Evolutionary conservation across 345 rosid species (phyloP).

Genomic region (Psidium friedrichsthalianum): DNA sequence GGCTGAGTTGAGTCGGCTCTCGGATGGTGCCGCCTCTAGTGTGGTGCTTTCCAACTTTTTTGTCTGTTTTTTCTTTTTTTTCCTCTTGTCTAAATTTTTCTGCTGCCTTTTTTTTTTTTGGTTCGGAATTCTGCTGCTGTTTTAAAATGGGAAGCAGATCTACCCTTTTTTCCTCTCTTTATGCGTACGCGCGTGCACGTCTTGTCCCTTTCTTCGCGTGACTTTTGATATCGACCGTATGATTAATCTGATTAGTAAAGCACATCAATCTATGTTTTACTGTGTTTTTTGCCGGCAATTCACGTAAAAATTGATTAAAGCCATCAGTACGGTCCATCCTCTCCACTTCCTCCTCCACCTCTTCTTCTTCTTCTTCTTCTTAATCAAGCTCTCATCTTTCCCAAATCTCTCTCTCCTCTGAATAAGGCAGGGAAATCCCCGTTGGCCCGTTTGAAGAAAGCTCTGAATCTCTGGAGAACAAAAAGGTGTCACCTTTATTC

Average conservation of each 20-base stretch:
- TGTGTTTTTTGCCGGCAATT: background rate
- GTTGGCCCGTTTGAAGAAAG: background rate
- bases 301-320: background rate
- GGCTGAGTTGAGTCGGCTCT: background rate
- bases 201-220: background rate
- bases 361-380: background rate
- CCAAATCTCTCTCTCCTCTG: background rate
- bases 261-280: background rate
- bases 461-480: background rate
- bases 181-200: background rate
- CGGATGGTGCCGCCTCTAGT: background rate
- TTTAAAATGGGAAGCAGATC: background rate
- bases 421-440: background rate
- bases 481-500: background rate
- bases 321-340: background rate
- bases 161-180: accelerated
- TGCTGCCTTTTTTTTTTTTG: no score
- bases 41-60: background rate
- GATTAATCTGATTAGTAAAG: background rate
- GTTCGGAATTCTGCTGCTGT: background rate
- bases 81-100: background rate
- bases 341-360: background rate
- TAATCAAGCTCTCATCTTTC: background rate
- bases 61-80: background rate
- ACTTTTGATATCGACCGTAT: background rate